Evolutionary conservation across 768 basidiomycete species (phyloP).

Genomic region (Symmetrospora coprosmae): DNA sequence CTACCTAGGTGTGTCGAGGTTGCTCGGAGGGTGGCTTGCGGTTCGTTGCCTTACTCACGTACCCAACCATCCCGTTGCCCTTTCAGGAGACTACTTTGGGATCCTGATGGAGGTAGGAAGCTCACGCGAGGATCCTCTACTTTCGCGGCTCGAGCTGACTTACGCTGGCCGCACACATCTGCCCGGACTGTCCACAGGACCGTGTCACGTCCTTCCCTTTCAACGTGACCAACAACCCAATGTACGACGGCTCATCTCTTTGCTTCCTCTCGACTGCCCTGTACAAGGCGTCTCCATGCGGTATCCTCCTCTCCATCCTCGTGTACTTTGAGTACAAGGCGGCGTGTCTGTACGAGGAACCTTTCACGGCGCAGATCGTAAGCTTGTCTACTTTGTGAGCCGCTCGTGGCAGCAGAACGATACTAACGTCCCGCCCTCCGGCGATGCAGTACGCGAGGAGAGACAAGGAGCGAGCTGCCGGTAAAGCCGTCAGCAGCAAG

Average conservation of each 20-base stretch:
- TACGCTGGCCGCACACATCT: neutral
- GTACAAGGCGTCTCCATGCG: slow-evolving; percentile 77
- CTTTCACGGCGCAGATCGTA: slow-evolving; percentile 15
- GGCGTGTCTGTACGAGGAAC: slow-evolving; percentile 78
- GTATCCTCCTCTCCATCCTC: slow-evolving; percentile 61
- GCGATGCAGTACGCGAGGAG: no score
- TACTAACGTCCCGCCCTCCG: no score
- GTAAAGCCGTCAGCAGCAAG: no score
- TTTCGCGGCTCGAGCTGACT: no score
- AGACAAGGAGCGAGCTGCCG: no score
- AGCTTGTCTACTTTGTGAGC: no score
- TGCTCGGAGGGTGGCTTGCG: neutral
- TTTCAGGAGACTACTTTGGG: slow-evolving; percentile 42
- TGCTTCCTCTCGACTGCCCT: slow-evolving; percentile 74
- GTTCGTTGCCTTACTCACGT: slow-evolving; percentile 61
- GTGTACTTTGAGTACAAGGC: slow-evolving; percentile 72
- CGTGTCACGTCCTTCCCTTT: slow-evolving; percentile 89
- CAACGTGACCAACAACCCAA: slow-evolving; percentile 79
- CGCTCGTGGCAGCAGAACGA: no score
- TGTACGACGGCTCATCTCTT: slow-evolving; percentile 92
- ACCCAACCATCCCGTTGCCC: slow-evolving; percentile 53
- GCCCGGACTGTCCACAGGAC: no score
- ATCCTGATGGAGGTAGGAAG: slow-evolving; percentile 55
- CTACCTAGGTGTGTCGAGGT: slow-evolving; percentile 44
- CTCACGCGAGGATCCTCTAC: no score